Evolutionary conservation across 495 filamentous ascomycete species (phyloP), one percentile per base, ranked within the genome.

Genomic region (Penicillium paxilli): DNA sequence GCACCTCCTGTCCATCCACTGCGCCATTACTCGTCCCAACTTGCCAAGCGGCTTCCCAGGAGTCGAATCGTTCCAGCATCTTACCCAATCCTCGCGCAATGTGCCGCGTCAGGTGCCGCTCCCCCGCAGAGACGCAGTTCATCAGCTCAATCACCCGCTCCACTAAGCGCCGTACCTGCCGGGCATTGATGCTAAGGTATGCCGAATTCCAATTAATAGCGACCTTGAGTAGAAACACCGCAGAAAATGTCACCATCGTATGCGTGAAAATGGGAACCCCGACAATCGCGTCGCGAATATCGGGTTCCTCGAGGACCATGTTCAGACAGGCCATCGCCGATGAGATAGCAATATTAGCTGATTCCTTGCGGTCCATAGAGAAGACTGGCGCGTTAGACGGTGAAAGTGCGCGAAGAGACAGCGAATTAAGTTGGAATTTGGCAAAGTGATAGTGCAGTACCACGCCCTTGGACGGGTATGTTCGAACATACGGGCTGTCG

Each of bases 231-330:
- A 82, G 70, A 57, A 82, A 82, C 3, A 80, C 75, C 0, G 83
- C 81, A 12, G 79, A 79, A 55, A 80, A 86, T 10, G 81, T 77
- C 37, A 85, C 80, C 82, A 85, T 85, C n/a, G 83, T 83, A 50
- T 84, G 79, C 2, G 80, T 82, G 55, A 80, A 79, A 14, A 83
- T 83, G 7, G 79, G 76, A 38, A 80, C 83, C 0, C 80, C 75
- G 23, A 85, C 80, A 59, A 85, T 86, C 22, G 83, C 82, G 48
- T 78, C 70, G 6, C 80, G 79, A 17, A 86, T 78, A 44, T 83
- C 80, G 4, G 72, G 74, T 47, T 83, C 82, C 21, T 82, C 76
- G 1, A 85, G 64, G 4, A 84, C 76, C 57, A 83, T 73, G 16
- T 78, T 77, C 9, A 85, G 66, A 50, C 79, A 82, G 5, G 76